Base-by-base conservation (phyloP, 2,329 filamentous ascomycete species). In the Nothophoma quercina region DNA sequence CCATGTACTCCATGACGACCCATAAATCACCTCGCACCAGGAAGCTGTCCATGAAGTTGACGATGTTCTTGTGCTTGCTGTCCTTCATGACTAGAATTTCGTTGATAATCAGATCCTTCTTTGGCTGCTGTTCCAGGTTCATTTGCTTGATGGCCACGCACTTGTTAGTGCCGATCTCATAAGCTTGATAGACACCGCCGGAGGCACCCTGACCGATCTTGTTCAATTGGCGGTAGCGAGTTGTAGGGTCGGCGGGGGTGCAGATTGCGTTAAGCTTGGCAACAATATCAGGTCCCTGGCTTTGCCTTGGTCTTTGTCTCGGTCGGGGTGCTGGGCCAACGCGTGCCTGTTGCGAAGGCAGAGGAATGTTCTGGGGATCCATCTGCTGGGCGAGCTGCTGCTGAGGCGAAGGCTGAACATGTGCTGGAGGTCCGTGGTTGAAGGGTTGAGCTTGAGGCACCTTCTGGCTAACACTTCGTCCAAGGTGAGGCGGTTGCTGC, bases 1-100 rank as follows among this genome's bases (percentile, higher is more conserved):
- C 93, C 95, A 99, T 99, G 70, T 93, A 99, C 77, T 99, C 95
- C 95, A 99, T 99, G 26, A 98, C 91, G 1, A 99, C 95, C 95
- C 95, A 99, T 23, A 99, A 80, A 74, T 98, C 95, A 34, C 93
- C 90, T 10, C 86, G 85, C 51, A 93, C 89, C 9, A 99, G 81
- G 74, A 93, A 98, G 73, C 93, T 97, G 79, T 98, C 95, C 78
- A 98, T 93, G 76, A 98, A 99, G 76, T 99, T 99, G 77, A 99
- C 95, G 76, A 99, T 96, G 73, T 98, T 98, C 68, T 92, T 93
- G 73, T 99, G 95, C 52, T 91, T 95, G 81, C 93, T 97, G 69
- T 98, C 95, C 79, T 96, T 96, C 95, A 99, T 99, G 52, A 99
- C 95, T 52, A 99, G 78, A 63, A 99, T 99, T 73, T 99, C 95